A percentile compares a stretch with the other conserved stretches of the same genome.
phyloP scores from a whole-genome alignment of 257 asterid genomes.

The Nicotiana obtusifolia region DNA sequence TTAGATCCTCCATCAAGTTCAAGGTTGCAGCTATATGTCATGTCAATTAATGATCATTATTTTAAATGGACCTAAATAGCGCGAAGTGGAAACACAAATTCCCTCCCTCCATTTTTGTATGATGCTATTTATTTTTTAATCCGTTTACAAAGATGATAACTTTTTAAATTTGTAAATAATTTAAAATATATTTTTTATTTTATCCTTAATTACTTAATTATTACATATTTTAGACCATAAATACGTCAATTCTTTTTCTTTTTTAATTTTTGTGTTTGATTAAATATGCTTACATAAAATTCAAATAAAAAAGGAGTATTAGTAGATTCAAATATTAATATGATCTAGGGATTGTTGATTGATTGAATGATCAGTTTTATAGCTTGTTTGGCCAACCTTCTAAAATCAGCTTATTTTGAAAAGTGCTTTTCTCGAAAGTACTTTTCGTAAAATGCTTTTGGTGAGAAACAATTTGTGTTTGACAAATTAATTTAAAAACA shows the following conservation, averaged over 20 bases:
- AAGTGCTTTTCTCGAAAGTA: too few species aligned
- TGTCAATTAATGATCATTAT: neutral
- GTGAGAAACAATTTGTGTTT: too few species aligned
- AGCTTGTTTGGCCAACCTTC: too few species aligned
- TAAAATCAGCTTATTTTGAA: too few species aligned
- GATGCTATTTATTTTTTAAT: neutral
- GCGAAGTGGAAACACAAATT: neutral
- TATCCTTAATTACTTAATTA: neutral
- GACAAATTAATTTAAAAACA: too few species aligned
- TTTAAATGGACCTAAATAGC: neutral
- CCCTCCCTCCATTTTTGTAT: neutral
- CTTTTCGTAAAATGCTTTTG: too few species aligned
- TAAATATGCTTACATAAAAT: neutral
- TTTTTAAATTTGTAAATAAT: neutral
- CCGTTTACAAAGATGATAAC: neutral
- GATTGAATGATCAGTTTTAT: neutral
- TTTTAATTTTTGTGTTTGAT: neutral
- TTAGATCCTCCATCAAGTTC: neutral
- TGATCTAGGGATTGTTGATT: neutral
- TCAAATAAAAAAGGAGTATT: neutral
- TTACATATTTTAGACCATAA: too few species aligned
- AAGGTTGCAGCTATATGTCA: neutral
- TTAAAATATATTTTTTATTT: neutral
- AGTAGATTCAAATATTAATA: neutral
- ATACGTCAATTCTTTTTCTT: too few species aligned